Percentiles rank a stretch among this genome's conserved stretches.
Evolutionary conservation across 2,329 filamentous ascomycete genomes (phyloP).

Genomic region (Colletotrichum cuscutae): DNA sequence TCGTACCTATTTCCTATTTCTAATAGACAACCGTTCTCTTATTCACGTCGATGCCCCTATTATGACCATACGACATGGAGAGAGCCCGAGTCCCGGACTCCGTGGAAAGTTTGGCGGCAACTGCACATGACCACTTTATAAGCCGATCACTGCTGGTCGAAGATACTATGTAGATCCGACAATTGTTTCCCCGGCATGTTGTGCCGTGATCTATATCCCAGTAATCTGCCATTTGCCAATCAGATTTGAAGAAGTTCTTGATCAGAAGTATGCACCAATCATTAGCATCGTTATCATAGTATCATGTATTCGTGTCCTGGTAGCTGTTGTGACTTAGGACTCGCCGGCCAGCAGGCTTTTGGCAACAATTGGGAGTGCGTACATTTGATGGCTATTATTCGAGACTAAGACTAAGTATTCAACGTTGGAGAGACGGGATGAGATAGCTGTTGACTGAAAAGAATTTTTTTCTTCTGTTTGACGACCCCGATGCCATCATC

Average conservation of each 20-base stretch:
- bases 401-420: not conserved
- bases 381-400: not conserved
- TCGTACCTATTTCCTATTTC: no score
- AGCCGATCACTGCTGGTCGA: not conserved
- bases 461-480: not conserved
- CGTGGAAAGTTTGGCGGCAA: not conserved
- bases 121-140: not conserved
- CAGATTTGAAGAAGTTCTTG: no score
- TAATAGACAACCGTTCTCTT: no score
- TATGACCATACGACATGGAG: no score
- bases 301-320: not conserved
- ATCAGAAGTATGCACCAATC: no score
- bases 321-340: no score
- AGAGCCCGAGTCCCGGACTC: not conserved
- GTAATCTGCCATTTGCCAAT: no score
- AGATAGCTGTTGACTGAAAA: not conserved
- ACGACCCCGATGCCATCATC: not conserved
- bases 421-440: not conserved
- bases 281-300: not conserved
- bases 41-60: no score
- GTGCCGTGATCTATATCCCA: no score
- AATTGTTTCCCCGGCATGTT: not conserved
- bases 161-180: not conserved
- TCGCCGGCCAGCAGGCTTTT: no score
- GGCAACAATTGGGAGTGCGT: not conserved